Percentiles rank a stretch among this genome's conserved stretches.
Conservation (phyloP, 805 yeast genomes). For the Isabelozyma gotoi region DNA sequence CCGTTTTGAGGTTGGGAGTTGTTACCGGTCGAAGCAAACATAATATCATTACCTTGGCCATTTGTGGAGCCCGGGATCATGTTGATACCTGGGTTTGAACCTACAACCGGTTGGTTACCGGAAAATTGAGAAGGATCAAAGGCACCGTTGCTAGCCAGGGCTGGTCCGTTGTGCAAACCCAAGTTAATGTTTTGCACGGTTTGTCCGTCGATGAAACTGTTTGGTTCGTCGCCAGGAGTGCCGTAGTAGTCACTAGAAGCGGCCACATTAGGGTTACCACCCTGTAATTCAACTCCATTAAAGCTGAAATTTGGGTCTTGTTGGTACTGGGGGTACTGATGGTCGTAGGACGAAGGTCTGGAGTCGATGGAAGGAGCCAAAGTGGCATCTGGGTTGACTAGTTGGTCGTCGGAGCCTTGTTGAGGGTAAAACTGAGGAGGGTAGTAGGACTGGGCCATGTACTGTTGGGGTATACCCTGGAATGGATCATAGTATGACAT, state of each 20-base stretch:
- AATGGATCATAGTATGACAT: slow-evolving; percentile 46
- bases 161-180: slow-evolving; percentile 8
- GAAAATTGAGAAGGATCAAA: background rate
- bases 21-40: slow-evolving; percentile 3
- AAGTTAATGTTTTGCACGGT: slow-evolving; percentile 6
- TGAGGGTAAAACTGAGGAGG: slow-evolving; percentile 25
- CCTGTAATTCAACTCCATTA: slow-evolving; percentile 10
- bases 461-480: slow-evolving; percentile 39
- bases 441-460: slow-evolving; percentile 33
- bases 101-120: background rate
- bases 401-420: slow-evolving; percentile 11
- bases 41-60: slow-evolving; percentile 5
- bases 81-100: background rate
- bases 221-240: slow-evolving; percentile 14
- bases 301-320: slow-evolving; percentile 11
- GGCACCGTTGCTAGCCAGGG: background rate
- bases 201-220: slow-evolving; percentile 13
- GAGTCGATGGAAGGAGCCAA: slow-evolving; percentile 13
- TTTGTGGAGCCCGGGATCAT: slow-evolving; percentile 2
- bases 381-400: slow-evolving; percentile 7
- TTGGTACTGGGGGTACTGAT: slow-evolving; percentile 19
- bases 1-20: slow-evolving; percentile 3
- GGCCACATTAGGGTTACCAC: slow-evolving; percentile 5
- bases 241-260: slow-evolving; percentile 19
- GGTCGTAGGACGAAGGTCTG: slow-evolving; percentile 15